Conservation (phyloP, 345 rosid species). For the Moricandia arvensis region DNA sequence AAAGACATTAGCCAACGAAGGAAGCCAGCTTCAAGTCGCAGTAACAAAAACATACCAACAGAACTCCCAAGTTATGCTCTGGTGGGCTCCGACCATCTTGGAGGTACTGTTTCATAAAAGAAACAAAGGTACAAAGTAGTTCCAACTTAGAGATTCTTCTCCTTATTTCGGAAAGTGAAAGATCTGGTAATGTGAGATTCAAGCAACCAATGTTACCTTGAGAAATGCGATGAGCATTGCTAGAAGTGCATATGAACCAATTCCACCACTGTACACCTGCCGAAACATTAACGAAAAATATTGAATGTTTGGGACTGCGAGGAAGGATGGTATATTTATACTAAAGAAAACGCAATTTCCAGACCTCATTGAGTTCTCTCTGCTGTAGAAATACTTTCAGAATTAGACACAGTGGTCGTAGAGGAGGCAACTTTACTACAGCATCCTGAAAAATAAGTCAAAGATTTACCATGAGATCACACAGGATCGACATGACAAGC, state of each 20-base stretch:
- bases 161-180: background rate
- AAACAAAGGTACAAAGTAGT: background rate
- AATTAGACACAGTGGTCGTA: slow-evolving; percentile 79
- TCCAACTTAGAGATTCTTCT: background rate
- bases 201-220: slow-evolving; percentile 47
- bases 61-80: slow-evolving; percentile 81
- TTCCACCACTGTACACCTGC: slow-evolving; percentile 92
- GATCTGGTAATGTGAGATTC: background rate
- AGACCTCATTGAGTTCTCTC: slow-evolving; percentile 92
- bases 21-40: background rate
- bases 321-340: background rate
- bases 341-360: background rate
- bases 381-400: slow-evolving; percentile 93
- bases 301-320: slow-evolving; percentile 22
- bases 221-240: slow-evolving; percentile 83
- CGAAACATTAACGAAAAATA: background rate
- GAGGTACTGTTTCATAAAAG: slow-evolving; percentile 52
- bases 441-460: slow-evolving; percentile 52
- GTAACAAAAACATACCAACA: slow-evolving; percentile 57
- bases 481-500: background rate
- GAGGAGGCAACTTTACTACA: slow-evolving; percentile 64
- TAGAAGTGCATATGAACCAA: slow-evolving; percentile 92
- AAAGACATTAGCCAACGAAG: slow-evolving; percentile 13
- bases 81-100: slow-evolving; percentile 47
- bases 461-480: background rate